Percentiles rank a stretch among this genome's conserved stretches.
Conservation (phyloP, 225 moss, liverwort and hornwort species). For the Antitrichia curtipendula region DNA sequence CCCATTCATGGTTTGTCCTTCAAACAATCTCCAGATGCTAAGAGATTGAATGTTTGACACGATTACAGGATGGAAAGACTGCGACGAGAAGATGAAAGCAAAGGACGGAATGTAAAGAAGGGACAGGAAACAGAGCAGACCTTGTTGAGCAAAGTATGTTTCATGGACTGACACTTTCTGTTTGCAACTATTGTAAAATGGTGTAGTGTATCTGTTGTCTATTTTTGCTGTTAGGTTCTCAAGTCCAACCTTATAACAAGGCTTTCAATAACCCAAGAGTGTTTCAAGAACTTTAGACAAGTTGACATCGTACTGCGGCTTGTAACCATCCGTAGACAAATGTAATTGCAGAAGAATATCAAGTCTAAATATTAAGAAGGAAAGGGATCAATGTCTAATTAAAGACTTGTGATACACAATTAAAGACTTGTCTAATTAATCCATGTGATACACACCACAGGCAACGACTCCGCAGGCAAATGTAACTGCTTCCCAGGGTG, state of each 20-base stretch:
- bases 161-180: background rate
- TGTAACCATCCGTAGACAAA: background rate
- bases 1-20: background rate
- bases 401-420: background rate
- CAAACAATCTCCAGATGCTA: background rate
- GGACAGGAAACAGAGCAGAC: slow-evolving; percentile 64
- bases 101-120: slow-evolving; percentile 48
- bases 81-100: slow-evolving; percentile 73
- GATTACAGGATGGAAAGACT: slow-evolving; percentile 70
- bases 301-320: background rate
- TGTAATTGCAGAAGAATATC: background rate
- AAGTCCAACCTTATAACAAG: background rate
- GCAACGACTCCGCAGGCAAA: slow-evolving; percentile 64
- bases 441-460: background rate
- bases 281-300: background rate
- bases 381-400: background rate
- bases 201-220: background rate
- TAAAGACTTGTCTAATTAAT: background rate
- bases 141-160: slow-evolving; percentile 64
- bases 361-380: background rate
- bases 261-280: background rate
- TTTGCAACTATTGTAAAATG: background rate
- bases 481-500: slow-evolving; percentile 44
- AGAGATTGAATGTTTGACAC: background rate
- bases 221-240: background rate